Evolutionary conservation across 306 rosid species (phyloP).

Genomic region (Purshia tridentata): DNA sequence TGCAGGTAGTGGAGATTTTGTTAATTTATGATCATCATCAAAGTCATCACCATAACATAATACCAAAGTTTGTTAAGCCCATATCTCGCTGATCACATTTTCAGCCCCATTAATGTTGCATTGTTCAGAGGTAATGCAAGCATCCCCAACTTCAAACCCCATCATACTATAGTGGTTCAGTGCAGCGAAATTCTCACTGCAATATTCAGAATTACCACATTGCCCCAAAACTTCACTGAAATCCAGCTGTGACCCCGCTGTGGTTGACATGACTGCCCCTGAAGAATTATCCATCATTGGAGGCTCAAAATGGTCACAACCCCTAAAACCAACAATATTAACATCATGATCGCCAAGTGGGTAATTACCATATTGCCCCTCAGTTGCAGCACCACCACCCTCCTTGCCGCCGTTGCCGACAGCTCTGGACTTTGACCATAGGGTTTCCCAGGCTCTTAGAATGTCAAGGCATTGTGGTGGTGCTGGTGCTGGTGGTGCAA

Average conservation of each 20-base stretch:
- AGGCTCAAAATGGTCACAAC: no score
- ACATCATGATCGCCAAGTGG: no score
- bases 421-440: not conserved
- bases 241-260: no score
- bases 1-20: no score
- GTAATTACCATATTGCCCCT: no score
- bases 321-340: no score
- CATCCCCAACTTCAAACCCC: not conserved
- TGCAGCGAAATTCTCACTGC: not conserved
- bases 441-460: conserved; percentile 20
- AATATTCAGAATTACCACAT: not conserved
- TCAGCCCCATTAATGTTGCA: not conserved
- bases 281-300: no score
- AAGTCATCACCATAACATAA: not conserved
- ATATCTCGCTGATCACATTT: no score
- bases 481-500: not conserved
- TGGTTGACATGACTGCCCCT: no score
- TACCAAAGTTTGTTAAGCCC: not conserved
- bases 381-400: not conserved
- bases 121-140: not conserved
- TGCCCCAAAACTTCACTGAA: no score
- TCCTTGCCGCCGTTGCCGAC: not conserved
- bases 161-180: not conserved
- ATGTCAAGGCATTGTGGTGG: conserved; percentile 10
- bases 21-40: no score